Percentiles rank a stretch among this genome's conserved stretches.
Evolutionary conservation across 306 rosid genomes (phyloP).

Genomic region (Corylus americana): DNA sequence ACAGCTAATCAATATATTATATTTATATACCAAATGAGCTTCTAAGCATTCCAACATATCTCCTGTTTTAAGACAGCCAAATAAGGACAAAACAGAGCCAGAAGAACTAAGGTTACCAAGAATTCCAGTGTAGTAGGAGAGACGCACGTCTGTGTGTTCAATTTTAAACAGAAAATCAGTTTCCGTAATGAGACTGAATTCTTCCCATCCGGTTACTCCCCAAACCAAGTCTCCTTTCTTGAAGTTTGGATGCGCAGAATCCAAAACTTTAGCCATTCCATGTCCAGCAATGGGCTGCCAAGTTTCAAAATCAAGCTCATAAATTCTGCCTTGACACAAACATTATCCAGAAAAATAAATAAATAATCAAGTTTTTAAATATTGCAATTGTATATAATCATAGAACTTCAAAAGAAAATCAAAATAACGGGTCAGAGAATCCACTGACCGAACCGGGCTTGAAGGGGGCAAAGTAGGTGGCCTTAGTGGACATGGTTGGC

Average conservation of each 20-base stretch:
- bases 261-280: conserved; percentile 52
- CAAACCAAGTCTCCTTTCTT: conserved; percentile 49
- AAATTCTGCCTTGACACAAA: neutral
- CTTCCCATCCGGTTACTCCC: conserved; percentile 57
- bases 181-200: conserved; percentile 40
- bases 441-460: too few relatives aligned
- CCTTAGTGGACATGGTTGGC: conserved; percentile 11
- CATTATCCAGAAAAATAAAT: neutral
- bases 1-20: too few relatives aligned
- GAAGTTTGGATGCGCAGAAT: conserved; percentile 44
- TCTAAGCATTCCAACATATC: too few relatives aligned
- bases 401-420: too few relatives aligned
- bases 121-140: conserved; percentile 45
- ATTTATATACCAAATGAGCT: too few relatives aligned
- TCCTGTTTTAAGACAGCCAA: too few relatives aligned
- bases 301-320: neutral
- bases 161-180: conserved; percentile 38
- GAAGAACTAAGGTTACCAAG: conserved; percentile 9
- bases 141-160: conserved; percentile 42
- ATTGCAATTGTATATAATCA: too few relatives aligned
- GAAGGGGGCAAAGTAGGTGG: too few relatives aligned
- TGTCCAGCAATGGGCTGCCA: conserved; percentile 41
- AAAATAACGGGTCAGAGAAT: too few relatives aligned
- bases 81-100: too few relatives aligned
- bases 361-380: too few relatives aligned